Evolutionary conservation across 148 eudicot species (phyloP).

Genomic region (Agrostemma githago): DNA sequence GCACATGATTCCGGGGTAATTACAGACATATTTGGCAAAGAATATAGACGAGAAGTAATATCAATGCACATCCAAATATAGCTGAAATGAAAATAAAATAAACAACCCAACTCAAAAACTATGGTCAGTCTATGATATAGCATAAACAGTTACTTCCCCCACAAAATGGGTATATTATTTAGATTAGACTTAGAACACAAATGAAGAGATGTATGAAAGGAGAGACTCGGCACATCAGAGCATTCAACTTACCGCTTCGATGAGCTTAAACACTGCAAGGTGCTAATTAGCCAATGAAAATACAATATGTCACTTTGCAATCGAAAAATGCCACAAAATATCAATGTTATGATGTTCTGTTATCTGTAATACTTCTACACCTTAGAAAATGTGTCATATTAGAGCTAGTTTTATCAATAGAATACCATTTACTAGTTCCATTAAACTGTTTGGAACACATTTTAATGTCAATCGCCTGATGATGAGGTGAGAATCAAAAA

Average conservation of each 20-base stretch:
- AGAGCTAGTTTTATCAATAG: background rate
- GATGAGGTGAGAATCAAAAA: background rate
- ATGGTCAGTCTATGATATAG: background rate
- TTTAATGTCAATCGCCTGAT: background rate
- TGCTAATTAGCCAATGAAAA: background rate
- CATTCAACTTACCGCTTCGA: background rate
- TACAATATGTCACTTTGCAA: background rate
- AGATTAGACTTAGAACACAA: background rate
- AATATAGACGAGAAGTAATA: background rate
- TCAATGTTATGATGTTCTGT: background rate
- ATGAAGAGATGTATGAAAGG: background rate
- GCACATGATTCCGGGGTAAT: background rate
- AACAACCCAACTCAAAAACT: background rate
- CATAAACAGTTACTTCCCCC: background rate
- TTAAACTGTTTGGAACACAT: background rate
- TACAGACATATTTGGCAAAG: background rate
- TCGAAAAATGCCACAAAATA: background rate
- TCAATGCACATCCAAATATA: background rate
- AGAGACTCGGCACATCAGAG: background rate
- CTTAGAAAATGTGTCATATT: background rate
- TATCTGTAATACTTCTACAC: background rate
- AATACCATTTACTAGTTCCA: background rate
- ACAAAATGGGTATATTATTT: background rate
- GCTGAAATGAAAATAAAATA: background rate
- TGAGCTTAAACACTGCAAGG: background rate